phyloP scores from a whole-genome alignment of 306 rosid genomes.

The Lotus japonicus region DNA sequence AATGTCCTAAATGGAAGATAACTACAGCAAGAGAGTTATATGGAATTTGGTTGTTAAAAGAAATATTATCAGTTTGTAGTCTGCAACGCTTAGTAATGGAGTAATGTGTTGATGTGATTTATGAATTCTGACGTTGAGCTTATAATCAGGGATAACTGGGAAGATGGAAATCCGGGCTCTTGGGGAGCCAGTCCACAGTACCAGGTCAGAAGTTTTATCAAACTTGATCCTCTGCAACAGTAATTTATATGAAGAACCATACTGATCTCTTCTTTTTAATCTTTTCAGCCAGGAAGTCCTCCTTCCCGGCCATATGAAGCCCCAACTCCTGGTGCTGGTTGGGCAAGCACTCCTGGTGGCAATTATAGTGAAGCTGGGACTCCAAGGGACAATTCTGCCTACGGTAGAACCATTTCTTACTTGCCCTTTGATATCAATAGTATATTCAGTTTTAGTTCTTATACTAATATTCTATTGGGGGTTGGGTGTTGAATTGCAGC shows the following conservation, averaged over 20 bases:
- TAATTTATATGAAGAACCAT: neutral
- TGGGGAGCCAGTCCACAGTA: slow-evolving; percentile 96
- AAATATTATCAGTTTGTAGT: neutral
- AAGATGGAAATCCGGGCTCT: slow-evolving; percentile 96
- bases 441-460: neutral
- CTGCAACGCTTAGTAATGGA: neutral
- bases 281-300: slow-evolving; percentile 87
- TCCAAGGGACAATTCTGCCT: slow-evolving; percentile 70
- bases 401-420: slow-evolving; percentile 38
- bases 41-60: neutral
- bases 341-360: slow-evolving; percentile 94
- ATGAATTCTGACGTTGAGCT: slow-evolving; percentile 27
- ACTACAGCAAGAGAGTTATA: neutral
- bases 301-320: slow-evolving; percentile 91
- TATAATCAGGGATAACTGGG: slow-evolving; percentile 84
- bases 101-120: neutral
- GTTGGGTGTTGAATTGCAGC: slow-evolving; percentile 38
- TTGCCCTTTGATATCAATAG: neutral
- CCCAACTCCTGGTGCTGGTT: slow-evolving; percentile 99
- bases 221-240: slow-evolving; percentile 10
- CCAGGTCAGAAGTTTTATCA: slow-evolving; percentile 50
- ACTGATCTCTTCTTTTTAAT: neutral
- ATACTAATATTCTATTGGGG: slow-evolving; percentile 1
- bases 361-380: slow-evolving; percentile 95
- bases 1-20: neutral